Evolutionary conservation across 805 yeast genomes (phyloP).

Genomic region (Blastobotrys peoriensis): DNA sequence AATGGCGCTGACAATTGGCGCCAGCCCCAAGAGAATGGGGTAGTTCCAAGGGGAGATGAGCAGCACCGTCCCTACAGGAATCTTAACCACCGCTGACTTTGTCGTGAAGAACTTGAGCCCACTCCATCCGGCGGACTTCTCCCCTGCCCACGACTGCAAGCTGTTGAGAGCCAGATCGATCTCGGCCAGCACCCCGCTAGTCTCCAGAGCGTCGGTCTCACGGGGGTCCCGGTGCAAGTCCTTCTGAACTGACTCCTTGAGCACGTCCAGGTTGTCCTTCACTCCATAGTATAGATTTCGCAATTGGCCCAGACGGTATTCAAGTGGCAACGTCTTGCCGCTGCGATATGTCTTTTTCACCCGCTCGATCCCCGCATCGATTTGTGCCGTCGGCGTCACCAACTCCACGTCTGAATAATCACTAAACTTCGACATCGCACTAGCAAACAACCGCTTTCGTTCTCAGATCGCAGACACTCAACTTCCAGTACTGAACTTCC

Average conservation of each 20-base stretch:
- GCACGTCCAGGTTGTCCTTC: constrained; percentile 47
- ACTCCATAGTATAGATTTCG: constrained; percentile 59
- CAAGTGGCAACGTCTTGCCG: neutral
- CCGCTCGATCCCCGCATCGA: neutral
- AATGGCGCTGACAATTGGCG: constrained; percentile 72
- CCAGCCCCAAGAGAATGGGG: constrained; percentile 57
- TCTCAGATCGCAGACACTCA: too few relatives aligned
- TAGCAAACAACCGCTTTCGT: too few relatives aligned
- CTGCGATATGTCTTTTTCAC: neutral
- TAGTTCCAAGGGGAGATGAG: constrained; percentile 75
- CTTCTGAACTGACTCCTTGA: constrained; percentile 49
- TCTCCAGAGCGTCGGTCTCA: constrained; percentile 59
- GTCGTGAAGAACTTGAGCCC: neutral
- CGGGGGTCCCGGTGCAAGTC: constrained; percentile 61
- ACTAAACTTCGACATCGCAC: too few relatives aligned
- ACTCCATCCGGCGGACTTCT: constrained; percentile 26
- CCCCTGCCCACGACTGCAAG: constrained; percentile 54
- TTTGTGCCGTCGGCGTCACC: neutral
- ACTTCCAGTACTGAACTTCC: too few relatives aligned
- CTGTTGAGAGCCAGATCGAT: constrained; percentile 50
- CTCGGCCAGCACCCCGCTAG: constrained; percentile 46
- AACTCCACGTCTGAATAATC: neutral
- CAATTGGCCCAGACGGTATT: constrained; percentile 52
- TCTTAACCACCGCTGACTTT: constrained; percentile 13
- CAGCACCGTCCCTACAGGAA: constrained; percentile 56